These are phyloP conservation scores for Parathielavia hyrcaniae DNA, from an alignment of 495 filamentous ascomycete genomes.

Conservation along the genomic window DNA sequence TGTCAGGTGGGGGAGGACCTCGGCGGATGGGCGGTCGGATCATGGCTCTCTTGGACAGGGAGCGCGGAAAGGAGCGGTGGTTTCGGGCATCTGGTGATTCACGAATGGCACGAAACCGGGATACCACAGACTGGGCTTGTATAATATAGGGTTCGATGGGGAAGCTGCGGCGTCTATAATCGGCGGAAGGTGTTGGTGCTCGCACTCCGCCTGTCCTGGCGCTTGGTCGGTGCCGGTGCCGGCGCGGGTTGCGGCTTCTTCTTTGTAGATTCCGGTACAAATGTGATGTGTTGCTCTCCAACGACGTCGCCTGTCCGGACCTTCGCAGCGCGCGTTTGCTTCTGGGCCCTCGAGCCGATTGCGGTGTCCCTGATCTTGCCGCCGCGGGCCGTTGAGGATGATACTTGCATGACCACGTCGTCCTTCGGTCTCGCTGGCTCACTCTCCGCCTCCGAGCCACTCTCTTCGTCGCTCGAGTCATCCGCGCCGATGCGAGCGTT, in stretches of 20 bases:
- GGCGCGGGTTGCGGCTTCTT: slow-evolving; percentile 41
- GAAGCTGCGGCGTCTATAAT: slow-evolving; percentile 42
- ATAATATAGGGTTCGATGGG: slow-evolving; percentile 25
- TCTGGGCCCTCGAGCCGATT: slow-evolving; percentile 62
- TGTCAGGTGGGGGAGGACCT: not conserved
- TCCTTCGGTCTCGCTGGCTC: slow-evolving; percentile 39
- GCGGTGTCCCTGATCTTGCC: slow-evolving; percentile 53
- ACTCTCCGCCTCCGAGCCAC: slow-evolving; percentile 25
- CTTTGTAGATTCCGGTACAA: slow-evolving; percentile 60
- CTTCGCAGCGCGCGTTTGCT: slow-evolving; percentile 41
- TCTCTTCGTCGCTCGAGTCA: slow-evolving; percentile 20
- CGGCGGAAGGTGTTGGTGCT: slow-evolving; percentile 65
- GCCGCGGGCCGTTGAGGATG: slow-evolving; percentile 55
- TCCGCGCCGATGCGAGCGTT: slow-evolving; percentile 9
- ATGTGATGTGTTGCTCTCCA: slow-evolving; percentile 82
- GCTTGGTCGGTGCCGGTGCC: slow-evolving; percentile 36
- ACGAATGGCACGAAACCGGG: slow-evolving; percentile 13
- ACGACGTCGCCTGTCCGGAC: slow-evolving; percentile 51
- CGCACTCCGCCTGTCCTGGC: slow-evolving; percentile 57
- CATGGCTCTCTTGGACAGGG: not conserved
- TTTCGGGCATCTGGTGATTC: slow-evolving; percentile 7
- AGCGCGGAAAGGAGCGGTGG: not conserved
- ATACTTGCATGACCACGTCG: slow-evolving; percentile 60
- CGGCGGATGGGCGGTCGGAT: not conserved
- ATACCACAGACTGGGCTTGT: slow-evolving; percentile 25